These are phyloP conservation scores for Flaveria brownii DNA, from an alignment of 129 eudicot species.

Conservation along the genomic window DNA sequence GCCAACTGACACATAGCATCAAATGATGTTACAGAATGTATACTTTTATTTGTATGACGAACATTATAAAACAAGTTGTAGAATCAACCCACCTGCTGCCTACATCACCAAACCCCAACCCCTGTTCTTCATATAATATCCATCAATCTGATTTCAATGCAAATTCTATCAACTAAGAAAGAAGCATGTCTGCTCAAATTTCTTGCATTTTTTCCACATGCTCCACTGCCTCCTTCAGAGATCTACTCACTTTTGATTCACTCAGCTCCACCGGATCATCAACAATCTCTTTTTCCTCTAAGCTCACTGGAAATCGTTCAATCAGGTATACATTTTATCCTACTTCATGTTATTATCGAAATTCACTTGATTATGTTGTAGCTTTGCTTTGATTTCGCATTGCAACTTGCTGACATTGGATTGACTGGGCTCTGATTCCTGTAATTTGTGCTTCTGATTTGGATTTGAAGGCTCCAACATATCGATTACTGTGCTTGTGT, in stretches of 20 bases:
- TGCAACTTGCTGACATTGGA: too few relatives aligned
- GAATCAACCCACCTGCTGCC: conserved; percentile 17
- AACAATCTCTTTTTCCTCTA: conserved; percentile 21
- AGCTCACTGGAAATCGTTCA: not conserved
- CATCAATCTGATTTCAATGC: not conserved
- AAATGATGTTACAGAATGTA: too few relatives aligned
- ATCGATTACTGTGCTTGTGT: not conserved
- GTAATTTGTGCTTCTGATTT: too few relatives aligned
- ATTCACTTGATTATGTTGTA: not conserved
- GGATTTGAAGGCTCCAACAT: not conserved
- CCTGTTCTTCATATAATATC: not conserved
- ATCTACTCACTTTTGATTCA: conserved; percentile 22
- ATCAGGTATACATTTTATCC: conserved; percentile 23
- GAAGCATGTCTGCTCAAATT: conserved; percentile 26
- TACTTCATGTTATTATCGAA: not conserved
- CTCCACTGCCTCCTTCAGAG: conserved; percentile 14
- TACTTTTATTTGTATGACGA: too few relatives aligned
- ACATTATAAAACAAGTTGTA: too few relatives aligned
- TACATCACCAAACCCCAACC: conserved; percentile 17
- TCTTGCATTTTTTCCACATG: conserved; percentile 16
- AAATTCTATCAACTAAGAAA: not conserved
- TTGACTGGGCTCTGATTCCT: too few relatives aligned
- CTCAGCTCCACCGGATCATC: conserved; percentile 16
- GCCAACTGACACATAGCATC: too few relatives aligned
- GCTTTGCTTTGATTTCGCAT: too few relatives aligned